Evolutionary conservation across 805 yeast species (phyloP).

Genomic region (Zygosaccharomyces rouxii): DNA sequence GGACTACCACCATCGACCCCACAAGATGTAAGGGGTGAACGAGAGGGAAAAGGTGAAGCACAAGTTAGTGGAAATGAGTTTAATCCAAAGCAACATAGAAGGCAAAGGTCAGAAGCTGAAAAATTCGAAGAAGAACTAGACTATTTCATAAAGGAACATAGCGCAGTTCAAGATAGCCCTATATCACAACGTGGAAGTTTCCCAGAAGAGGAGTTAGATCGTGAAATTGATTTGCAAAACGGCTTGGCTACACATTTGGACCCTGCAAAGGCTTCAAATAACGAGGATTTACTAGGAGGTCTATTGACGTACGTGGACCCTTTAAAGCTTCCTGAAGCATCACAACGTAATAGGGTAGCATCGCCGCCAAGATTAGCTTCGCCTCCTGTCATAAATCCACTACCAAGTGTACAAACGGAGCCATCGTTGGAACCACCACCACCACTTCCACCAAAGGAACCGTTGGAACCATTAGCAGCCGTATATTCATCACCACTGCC

Average conservation of each 20-base stretch:
- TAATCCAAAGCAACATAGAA: conserved; percentile 18
- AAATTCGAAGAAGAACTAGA: conserved; percentile 34
- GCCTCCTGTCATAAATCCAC: not conserved
- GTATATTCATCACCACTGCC: not conserved
- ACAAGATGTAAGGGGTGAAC: not conserved
- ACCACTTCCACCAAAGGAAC: not conserved
- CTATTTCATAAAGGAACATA: conserved; percentile 21
- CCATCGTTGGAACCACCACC: not conserved
- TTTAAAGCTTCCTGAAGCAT: not conserved
- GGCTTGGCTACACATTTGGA: conserved; percentile 1
- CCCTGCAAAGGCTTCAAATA: conserved; percentile 4
- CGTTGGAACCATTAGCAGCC: not conserved
- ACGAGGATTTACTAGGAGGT: not conserved
- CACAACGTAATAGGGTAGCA: not conserved
- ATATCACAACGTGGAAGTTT: not conserved
- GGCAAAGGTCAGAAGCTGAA: conserved; percentile 35
- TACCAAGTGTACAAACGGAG: not conserved
- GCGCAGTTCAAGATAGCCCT: conserved; percentile 9
- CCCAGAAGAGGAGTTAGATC: not conserved
- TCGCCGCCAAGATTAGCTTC: not conserved
- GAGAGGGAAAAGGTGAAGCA: not conserved
- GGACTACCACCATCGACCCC: not conserved
- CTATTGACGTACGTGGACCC: conserved; percentile 1
- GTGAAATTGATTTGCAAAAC: not conserved
- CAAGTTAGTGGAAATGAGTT: not conserved